Evolutionary conservation across 2,329 filamentous ascomycete genomes (phyloP).

Genomic region (Dothistroma septosporum): DNA sequence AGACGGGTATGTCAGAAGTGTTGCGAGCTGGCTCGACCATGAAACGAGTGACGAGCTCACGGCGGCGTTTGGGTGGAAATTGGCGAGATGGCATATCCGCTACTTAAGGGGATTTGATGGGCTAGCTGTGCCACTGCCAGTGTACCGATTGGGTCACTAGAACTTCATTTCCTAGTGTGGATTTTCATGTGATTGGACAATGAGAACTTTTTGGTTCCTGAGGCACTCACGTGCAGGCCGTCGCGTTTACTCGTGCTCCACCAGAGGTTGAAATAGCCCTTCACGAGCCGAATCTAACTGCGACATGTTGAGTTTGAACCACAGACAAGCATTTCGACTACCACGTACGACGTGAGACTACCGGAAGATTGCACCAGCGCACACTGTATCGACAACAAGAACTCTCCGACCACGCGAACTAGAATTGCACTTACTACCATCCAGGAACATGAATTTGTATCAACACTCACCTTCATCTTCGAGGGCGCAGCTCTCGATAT

Average conservation of each 20-base stretch:
- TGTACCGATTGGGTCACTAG: not conserved
- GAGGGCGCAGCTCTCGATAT: no score
- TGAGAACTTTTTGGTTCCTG: not conserved
- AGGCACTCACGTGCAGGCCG: not conserved
- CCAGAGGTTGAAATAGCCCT: not conserved
- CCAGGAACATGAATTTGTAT: no score
- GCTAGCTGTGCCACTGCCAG: not conserved
- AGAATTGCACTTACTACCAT: no score
- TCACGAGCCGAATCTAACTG: not conserved
- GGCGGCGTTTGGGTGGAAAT: not conserved
- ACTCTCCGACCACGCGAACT: no score
- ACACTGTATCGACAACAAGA: no score
- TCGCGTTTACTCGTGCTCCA: not conserved
- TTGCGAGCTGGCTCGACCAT: constrained; percentile 6
- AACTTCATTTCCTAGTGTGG: not conserved
- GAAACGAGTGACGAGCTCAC: constrained; percentile 11
- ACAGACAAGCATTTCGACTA: not conserved
- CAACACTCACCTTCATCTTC: no score
- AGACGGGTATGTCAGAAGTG: not conserved
- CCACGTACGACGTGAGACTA: not conserved
- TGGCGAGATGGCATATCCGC: not conserved
- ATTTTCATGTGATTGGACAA: not conserved
- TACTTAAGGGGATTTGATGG: not conserved
- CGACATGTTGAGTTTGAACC: not conserved
- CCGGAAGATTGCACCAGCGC: not conserved